A percentile compares a stretch with the other conserved stretches of the same genome.
Evolutionary conservation across 169 alveolate species (phyloP).

Genomic region (Amoebophrya sp.): DNA sequence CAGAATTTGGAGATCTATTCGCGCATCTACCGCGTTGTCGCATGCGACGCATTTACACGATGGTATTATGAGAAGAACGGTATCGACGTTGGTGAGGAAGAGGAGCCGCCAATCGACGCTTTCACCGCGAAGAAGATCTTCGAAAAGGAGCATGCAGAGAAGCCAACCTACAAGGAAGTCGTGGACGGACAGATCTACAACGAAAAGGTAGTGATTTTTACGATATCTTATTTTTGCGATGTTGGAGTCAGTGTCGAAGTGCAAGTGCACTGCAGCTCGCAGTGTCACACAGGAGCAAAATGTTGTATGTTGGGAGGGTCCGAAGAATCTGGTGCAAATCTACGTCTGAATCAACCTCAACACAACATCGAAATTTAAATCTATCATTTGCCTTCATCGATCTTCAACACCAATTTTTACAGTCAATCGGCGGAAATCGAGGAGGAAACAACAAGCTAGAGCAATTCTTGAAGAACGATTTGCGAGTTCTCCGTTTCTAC

Average conservation of each 20-base stretch:
- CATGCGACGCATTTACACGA: background rate
- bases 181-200: background rate
- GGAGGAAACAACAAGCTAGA: constrained; percentile 66
- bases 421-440: constrained; percentile 65
- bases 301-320: too few relatives aligned
- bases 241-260: background rate
- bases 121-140: background rate
- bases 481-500: constrained; percentile 65
- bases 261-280: background rate
- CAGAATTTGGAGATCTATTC: background rate
- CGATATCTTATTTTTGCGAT: background rate
- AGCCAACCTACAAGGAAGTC: background rate
- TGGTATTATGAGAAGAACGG: background rate
- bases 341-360: too few relatives aligned
- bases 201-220: background rate
- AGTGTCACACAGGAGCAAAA: too few relatives aligned
- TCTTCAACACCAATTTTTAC: too few relatives aligned
- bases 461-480: constrained; percentile 67
- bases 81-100: background rate
- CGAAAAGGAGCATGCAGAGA: background rate
- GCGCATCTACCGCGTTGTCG: background rate
- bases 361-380: too few relatives aligned
- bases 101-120: background rate
- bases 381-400: too few relatives aligned
- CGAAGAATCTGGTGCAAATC: too few relatives aligned